Evolutionary conservation across 2,329 filamentous ascomycete genomes (phyloP).

Genomic region (Stagonosporopsis tanaceti): DNA sequence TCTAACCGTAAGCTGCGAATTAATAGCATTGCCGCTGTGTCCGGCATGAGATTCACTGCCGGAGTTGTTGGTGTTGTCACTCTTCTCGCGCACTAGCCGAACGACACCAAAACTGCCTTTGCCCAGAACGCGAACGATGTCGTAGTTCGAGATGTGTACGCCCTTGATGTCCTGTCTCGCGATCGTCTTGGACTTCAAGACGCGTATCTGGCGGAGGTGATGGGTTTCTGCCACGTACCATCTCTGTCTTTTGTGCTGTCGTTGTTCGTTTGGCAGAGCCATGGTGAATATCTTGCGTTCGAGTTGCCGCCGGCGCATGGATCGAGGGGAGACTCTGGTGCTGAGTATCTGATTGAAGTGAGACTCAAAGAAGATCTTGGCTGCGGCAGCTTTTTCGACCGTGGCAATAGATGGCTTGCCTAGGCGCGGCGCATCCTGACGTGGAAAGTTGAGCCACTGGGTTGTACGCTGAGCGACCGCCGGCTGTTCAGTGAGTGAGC

Average conservation of each 20-base stretch:
- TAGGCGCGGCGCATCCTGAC: conserved; percentile 43
- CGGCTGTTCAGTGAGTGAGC: conserved; percentile 27
- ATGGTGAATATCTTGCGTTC: conserved; percentile 69
- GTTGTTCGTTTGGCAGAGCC: conserved; percentile 64
- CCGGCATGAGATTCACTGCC: conserved; percentile 14
- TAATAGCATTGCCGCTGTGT: conserved; percentile 18
- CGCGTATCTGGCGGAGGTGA: conserved; percentile 76
- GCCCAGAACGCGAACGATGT: conserved; percentile 81
- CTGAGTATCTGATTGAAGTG: conserved; percentile 77
- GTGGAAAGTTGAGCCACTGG: conserved; percentile 43
- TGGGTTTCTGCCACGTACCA: conserved; percentile 75
- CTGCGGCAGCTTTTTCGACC: conserved; percentile 78
- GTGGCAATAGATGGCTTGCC: conserved; percentile 61
- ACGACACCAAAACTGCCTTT: conserved; percentile 97
- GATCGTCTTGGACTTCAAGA: conserved; percentile 70
- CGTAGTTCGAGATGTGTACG: conserved; percentile 71
- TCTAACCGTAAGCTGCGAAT: conserved; percentile 5
- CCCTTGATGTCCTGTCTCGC: conserved; percentile 57
- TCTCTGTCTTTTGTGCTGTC: conserved; percentile 60
- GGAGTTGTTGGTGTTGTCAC: conserved; percentile 27
- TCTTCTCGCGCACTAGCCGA: conserved; percentile 77
- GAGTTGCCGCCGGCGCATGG: conserved; percentile 67
- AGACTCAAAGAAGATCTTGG: conserved; percentile 87
- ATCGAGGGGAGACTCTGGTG: conserved; percentile 63
- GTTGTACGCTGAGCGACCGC: conserved; percentile 25